Percentiles rank a stretch among this genome's conserved stretches.
phyloP scores from a whole-genome alignment of 2,329 filamentous ascomycete genomes.

The Didymella pomorum region DNA sequence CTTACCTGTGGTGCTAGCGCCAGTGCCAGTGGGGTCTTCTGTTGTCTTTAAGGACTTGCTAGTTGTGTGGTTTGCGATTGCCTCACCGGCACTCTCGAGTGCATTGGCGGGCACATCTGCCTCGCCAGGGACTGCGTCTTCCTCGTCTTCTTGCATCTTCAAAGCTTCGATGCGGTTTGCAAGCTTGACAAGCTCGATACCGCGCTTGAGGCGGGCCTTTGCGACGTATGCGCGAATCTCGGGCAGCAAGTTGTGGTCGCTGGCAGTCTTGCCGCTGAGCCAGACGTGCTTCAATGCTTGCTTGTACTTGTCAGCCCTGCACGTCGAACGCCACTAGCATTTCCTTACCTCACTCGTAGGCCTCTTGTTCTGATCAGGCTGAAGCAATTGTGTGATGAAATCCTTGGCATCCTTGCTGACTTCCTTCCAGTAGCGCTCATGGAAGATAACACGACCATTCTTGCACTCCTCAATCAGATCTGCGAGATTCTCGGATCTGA shows the following conservation, averaged over 20 bases:
- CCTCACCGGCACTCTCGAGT: constrained; percentile 62
- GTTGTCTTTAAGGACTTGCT: constrained; percentile 32
- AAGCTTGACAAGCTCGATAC: constrained; percentile 95
- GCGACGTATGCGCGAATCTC: constrained; percentile 96
- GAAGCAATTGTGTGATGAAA: constrained; percentile 84
- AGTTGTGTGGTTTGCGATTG: constrained; percentile 45
- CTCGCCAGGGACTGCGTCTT: constrained; percentile 69
- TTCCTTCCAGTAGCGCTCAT: constrained; percentile 98
- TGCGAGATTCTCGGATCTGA: constrained; percentile 90
- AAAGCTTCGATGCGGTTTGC: constrained; percentile 94
- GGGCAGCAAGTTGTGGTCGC: constrained; percentile 95
- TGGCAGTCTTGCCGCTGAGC: constrained; percentile 90
- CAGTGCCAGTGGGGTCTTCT: constrained; percentile 13
- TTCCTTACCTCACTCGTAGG: constrained; percentile 73
- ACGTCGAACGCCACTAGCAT: neutral
- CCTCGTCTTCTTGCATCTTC: constrained; percentile 91
- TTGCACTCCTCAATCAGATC: constrained; percentile 96
- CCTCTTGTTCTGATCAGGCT: constrained; percentile 78
- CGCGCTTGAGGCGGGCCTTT: constrained; percentile 87
- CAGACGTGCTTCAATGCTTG: constrained; percentile 83
- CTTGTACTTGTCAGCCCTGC: constrained; percentile 52
- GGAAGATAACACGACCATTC: constrained; percentile 84
- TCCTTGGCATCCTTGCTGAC: constrained; percentile 95
- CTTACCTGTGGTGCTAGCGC: constrained; percentile 47
- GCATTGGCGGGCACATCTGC: constrained; percentile 70